phyloP scores from a whole-genome alignment of 2,329 filamentous ascomycete genomes.

The Colletotrichum lupini region DNA sequence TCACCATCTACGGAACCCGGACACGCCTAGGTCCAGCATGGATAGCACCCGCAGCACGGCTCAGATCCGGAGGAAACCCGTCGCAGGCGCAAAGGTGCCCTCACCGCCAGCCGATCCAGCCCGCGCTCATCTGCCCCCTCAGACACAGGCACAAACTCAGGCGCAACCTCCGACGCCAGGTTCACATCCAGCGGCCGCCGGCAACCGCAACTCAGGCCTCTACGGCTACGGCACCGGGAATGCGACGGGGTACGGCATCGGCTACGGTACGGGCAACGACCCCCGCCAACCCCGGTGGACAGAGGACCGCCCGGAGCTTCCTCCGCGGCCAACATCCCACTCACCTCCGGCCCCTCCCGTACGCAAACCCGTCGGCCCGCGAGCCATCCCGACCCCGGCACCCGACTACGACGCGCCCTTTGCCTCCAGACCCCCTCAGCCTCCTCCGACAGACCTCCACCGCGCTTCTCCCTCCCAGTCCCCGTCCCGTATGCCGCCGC shows the following conservation, averaged over 20 bases:
- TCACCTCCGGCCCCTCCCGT: constrained; percentile 23
- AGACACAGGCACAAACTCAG: background rate
- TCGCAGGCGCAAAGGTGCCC: constrained; percentile 46
- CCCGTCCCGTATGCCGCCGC: constrained; percentile 12
- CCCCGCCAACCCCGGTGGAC: background rate
- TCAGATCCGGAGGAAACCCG: constrained; percentile 63
- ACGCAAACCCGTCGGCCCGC: constrained; percentile 32
- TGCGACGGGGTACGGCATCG: constrained; percentile 14
- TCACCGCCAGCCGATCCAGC: constrained; percentile 20
- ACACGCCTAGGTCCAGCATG: constrained; percentile 54
- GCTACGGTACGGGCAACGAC: background rate
- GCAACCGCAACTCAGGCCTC: constrained; percentile 6
- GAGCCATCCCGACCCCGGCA: constrained; percentile 14
- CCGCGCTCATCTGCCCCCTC: constrained; percentile 8
- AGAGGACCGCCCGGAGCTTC: constrained; percentile 16
- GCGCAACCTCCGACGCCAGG: background rate
- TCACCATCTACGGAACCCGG: constrained; percentile 40
- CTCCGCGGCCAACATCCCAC: constrained; percentile 27
- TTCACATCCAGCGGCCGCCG: constrained; percentile 13
- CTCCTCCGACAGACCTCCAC: background rate
- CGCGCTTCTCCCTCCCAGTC: constrained; percentile 7
- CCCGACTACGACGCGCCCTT: constrained; percentile 3
- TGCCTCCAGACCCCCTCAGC: background rate
- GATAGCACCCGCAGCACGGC: constrained; percentile 55
- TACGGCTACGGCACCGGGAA: background rate